A percentile compares a stretch with the other conserved stretches of the same genome.
Conservation (phyloP, 2,329 filamentous ascomycete genomes). For the Davidsoniella australis region DNA sequence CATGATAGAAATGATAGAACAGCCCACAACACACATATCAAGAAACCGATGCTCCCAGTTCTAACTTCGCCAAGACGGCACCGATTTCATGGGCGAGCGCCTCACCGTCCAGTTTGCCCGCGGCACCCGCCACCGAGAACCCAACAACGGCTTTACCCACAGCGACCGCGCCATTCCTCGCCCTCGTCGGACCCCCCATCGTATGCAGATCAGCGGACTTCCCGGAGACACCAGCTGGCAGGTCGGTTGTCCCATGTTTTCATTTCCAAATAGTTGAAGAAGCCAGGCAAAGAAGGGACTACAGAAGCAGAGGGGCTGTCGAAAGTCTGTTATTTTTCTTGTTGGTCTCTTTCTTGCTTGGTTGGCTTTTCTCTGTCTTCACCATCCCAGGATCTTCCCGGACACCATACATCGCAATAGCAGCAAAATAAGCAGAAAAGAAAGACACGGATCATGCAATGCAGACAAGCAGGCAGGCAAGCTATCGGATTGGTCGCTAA, state of each 20-base stretch:
- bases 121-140: constrained; percentile 47
- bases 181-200: constrained; percentile 82
- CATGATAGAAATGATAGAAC: too few species aligned
- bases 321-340: not conserved
- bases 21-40: constrained; percentile 1
- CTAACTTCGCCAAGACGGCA: constrained; percentile 52
- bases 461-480: too few species aligned
- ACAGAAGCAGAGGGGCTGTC: too few species aligned
- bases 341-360: not conserved
- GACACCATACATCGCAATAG: too few species aligned
- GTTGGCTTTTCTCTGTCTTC: not conserved
- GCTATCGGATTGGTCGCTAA: too few species aligned
- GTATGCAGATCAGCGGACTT: constrained; percentile 96
- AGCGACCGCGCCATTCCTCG: constrained; percentile 47
- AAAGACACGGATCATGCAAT: too few species aligned
- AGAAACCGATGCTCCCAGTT: not conserved
- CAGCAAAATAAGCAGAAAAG: too few species aligned
- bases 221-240: constrained; percentile 99
- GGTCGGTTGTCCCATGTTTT: constrained; percentile 59
- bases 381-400: too few species aligned
- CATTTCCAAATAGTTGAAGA: not conserved
- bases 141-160: constrained; percentile 24
- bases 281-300: too few species aligned
- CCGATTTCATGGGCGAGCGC: constrained; percentile 94
- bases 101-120: constrained; percentile 96